Percentiles rank a stretch among this genome's conserved stretches.
Conservation (phyloP, 2,329 filamentous ascomycete species). For the Fusarium nematophilum region DNA sequence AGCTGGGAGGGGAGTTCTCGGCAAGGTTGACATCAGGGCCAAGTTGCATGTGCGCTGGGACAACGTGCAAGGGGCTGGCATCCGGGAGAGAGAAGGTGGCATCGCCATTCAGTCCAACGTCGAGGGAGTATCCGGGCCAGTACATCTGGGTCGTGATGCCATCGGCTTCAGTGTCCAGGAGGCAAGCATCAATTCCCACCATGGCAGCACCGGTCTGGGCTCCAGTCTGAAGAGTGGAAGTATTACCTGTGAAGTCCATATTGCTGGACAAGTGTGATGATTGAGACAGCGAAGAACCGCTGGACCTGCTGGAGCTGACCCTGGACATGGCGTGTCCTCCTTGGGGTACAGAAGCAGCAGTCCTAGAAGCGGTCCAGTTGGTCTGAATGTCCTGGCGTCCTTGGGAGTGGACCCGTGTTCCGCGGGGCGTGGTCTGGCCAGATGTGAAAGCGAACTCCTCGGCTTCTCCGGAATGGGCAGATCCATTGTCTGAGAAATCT, state of each 20-base stretch:
- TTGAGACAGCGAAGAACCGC: conserved; percentile 60
- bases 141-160: conserved; percentile 62
- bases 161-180: conserved; percentile 62
- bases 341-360: conserved; percentile 46
- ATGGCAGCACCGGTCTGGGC: conserved; percentile 52
- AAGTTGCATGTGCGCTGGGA: conserved; percentile 66
- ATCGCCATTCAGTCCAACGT: conserved; percentile 56
- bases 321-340: conserved; percentile 55
- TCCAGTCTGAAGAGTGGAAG: conserved; percentile 56
- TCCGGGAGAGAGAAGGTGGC: conserved; percentile 57
- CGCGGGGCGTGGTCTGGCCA: conserved; percentile 66
- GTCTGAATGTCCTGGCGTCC: conserved; percentile 56
- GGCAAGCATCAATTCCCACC: conserved; percentile 63
- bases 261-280: conserved; percentile 62
- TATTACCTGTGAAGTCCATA: conserved; percentile 65
- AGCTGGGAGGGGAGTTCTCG: conserved; percentile 62
- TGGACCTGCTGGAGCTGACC: conserved; percentile 53
- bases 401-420: conserved; percentile 56
- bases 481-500: conserved; percentile 63
- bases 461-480: conserved; percentile 61
- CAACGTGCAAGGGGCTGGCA: conserved; percentile 62
- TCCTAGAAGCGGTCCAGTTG: conserved; percentile 59
- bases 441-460: conserved; percentile 67
- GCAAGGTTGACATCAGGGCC: conserved; percentile 62
- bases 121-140: conserved; percentile 60